Evolutionary conservation across 345 rosid genomes (phyloP).

Genomic region (Lumnitzera racemosa): DNA sequence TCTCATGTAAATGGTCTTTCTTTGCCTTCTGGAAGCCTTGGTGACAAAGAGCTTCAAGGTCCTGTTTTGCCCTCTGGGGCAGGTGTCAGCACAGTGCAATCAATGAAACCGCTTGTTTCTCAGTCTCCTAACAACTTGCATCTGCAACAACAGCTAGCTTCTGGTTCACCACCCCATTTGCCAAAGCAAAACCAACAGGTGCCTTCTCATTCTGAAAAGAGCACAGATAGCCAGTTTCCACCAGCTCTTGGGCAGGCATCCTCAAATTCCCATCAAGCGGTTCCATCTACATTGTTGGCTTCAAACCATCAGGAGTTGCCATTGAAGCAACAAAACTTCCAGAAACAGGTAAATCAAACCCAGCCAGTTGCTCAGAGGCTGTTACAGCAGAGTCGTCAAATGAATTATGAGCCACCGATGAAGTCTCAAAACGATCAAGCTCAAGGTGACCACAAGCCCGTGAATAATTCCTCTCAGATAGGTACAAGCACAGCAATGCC

Average conservation of each 20-base stretch:
- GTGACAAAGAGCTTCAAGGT: conserved; percentile 75
- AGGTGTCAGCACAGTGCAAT: conserved; percentile 42
- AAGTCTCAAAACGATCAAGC: conserved; percentile 54
- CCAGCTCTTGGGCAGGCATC: conserved; percentile 39
- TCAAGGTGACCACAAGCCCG: conserved; percentile 39
- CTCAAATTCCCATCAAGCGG: conserved; percentile 38
- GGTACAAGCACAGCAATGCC: conserved; percentile 29
- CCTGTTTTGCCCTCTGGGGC: conserved; percentile 55
- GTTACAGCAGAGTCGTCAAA: conserved; percentile 48
- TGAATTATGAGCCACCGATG: conserved; percentile 33
- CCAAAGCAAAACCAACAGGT: conserved; percentile 48
- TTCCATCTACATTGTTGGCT: conserved; percentile 25
- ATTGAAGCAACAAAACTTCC: conserved; percentile 17
- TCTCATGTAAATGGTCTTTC: conserved; percentile 65
- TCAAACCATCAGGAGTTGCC: conserved; percentile 37
- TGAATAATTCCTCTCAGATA: conserved; percentile 27
- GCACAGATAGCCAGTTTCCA: conserved; percentile 49
- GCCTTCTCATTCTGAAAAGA: conserved; percentile 57
- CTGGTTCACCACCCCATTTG: conserved; percentile 36
- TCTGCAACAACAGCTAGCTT: conserved; percentile 43
- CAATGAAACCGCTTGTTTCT: conserved; percentile 53
- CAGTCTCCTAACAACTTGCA: conserved; percentile 54
- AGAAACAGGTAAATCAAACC: conserved; percentile 52
- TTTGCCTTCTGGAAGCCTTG: conserved; percentile 45
- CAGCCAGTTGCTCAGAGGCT: conserved; percentile 52